phyloP scores from a whole-genome alignment of 116 monocot species.

The Phalaenopsis hybrid region DNA sequence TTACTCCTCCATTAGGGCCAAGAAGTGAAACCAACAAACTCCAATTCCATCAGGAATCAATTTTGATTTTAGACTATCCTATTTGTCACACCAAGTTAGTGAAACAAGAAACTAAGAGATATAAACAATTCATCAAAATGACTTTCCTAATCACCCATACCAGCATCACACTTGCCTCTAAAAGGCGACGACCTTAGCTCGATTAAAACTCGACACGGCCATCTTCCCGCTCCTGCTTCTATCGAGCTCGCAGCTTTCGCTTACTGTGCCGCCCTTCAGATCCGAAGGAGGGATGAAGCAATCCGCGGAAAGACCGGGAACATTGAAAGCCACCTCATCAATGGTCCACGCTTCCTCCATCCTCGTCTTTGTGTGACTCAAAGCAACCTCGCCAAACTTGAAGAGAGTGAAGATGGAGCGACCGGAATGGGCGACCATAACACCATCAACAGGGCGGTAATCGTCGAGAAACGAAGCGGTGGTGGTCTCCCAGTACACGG shows the following conservation, averaged over 20 bases:
- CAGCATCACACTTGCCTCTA: conserved; percentile 30
- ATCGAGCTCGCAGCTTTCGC: conserved; percentile 40
- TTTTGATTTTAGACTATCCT: no score
- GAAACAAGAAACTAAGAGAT: conserved; percentile 12
- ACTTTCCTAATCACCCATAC: neutral
- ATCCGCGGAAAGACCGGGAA: conserved; percentile 69
- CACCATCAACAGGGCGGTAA: conserved; percentile 68
- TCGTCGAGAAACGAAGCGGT: conserved; percentile 71
- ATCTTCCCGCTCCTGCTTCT: conserved; percentile 29
- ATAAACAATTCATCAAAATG: conserved; percentile 23
- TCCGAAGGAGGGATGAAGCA: conserved; percentile 92
- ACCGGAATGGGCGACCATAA: conserved; percentile 91
- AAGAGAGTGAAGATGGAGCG: conserved; percentile 72
- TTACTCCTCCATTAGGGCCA: neutral
- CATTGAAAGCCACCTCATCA: conserved; percentile 78
- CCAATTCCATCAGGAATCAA: no score
- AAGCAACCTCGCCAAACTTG: conserved; percentile 82
- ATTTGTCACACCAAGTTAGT: conserved; percentile 2
- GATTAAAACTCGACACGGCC: conserved; percentile 9
- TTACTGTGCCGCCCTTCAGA: conserved; percentile 28
- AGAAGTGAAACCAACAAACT: neutral
- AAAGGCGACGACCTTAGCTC: conserved; percentile 44
- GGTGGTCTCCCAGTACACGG: conserved; percentile 97
- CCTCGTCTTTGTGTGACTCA: conserved; percentile 89
- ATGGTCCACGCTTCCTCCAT: conserved; percentile 92